Conservation (phyloP, 208 protist species). For the Trypanosoma congolense region DNA sequence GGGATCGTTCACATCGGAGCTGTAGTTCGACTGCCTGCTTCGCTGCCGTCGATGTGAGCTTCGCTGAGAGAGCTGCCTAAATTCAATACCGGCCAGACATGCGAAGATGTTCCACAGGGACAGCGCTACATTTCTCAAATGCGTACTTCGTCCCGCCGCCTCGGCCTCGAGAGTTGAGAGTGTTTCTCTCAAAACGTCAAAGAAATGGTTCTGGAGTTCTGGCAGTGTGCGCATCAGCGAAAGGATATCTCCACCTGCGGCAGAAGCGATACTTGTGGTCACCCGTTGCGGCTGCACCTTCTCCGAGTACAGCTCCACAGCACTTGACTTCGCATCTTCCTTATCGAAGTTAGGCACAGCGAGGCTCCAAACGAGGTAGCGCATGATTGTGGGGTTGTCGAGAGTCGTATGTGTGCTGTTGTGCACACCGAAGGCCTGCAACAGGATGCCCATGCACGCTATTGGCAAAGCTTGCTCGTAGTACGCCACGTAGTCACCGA, state of each 20-base stretch:
- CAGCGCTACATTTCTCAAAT: constrained; percentile 11
- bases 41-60: constrained; percentile 16
- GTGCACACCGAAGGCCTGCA: constrained; percentile 83
- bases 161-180: constrained; percentile 5
- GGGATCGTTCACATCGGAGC: constrained; percentile 2
- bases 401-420: constrained; percentile 50
- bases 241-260: constrained; percentile 20
- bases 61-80: constrained; percentile 16
- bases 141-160: constrained; percentile 1
- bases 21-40: not conserved
- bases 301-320: not conserved
- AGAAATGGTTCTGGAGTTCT: constrained; percentile 15
- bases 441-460: constrained; percentile 29
- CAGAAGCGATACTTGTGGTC: constrained; percentile 10
- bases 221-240: constrained; percentile 23
- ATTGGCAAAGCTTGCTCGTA: constrained; percentile 28
- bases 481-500: constrained; percentile 14
- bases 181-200: constrained; percentile 4
- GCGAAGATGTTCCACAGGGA: constrained; percentile 26
- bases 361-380: constrained; percentile 15
- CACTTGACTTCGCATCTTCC: too few species aligned
- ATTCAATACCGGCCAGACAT: constrained; percentile 16
- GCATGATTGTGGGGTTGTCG: constrained; percentile 24
- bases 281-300: constrained; percentile 8
- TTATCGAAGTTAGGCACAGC: constrained; percentile 13